These are phyloP conservation scores for Trypanosoma mega DNA, from an alignment of 208 protist genomes.

Conservation along the genomic window DNA sequence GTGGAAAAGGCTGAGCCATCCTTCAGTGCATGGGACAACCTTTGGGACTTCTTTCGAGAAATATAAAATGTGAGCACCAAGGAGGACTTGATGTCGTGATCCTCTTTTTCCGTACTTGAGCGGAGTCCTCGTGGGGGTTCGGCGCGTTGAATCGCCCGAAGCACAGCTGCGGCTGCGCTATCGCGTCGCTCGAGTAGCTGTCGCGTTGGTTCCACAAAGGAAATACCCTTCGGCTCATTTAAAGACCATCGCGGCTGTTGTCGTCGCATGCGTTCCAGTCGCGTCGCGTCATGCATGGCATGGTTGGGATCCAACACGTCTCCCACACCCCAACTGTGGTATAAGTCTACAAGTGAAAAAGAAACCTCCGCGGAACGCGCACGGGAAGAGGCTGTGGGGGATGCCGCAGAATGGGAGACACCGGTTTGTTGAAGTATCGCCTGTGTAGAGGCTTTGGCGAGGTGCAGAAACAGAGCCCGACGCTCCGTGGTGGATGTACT, in stretches of 20 bases:
- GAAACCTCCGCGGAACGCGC: slow-evolving; percentile 8
- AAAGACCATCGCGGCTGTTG: slow-evolving; percentile 7
- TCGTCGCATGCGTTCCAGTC: slow-evolving; percentile 1
- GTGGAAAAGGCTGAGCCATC: neutral
- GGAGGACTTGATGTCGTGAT: slow-evolving; percentile 21
- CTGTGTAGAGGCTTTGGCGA: slow-evolving; percentile 15
- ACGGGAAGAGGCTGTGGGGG: neutral
- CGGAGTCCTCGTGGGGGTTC: slow-evolving; percentile 18
- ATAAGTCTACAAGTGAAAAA: slow-evolving; percentile 45
- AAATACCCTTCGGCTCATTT: slow-evolving; percentile 23
- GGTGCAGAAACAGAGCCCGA: slow-evolving; percentile 18
- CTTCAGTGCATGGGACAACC: no score
- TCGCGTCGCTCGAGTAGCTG: neutral
- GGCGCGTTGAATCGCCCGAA: slow-evolving; percentile 17
- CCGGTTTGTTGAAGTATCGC: slow-evolving; percentile 7
- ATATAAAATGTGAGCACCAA: slow-evolving; percentile 25
- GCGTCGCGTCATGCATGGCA: slow-evolving; percentile 18
- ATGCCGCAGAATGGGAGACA: neutral
- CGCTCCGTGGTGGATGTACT: slow-evolving; percentile 24
- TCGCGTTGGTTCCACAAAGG: slow-evolving; percentile 17
- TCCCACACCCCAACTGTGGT: slow-evolving; percentile 40
- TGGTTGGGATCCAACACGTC: slow-evolving; percentile 35
- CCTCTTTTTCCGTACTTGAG: slow-evolving; percentile 20
- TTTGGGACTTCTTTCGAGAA: neutral
- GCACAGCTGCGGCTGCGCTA: neutral